phyloP scores from a whole-genome alignment of 2,329 filamentous ascomycete species.

The Fusarium citri region DNA sequence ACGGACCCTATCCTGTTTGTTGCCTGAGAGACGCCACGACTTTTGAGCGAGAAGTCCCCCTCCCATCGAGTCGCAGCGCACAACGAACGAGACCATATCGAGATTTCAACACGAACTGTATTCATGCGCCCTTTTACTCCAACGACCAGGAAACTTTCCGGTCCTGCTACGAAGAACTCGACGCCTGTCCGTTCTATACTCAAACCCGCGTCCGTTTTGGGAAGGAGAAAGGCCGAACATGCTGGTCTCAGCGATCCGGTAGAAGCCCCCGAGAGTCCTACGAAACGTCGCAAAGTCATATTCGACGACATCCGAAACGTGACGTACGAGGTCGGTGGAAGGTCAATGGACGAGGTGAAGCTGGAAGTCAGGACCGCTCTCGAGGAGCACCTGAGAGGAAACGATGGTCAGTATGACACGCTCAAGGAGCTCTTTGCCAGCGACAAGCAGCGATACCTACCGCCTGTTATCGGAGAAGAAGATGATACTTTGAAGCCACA shows the following conservation, averaged over 20 bases:
- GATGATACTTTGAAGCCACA: slow-evolving; percentile 63
- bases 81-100: slow-evolving; percentile 23
- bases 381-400: slow-evolving; percentile 66
- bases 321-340: slow-evolving; percentile 65
- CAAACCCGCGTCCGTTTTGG: slow-evolving; percentile 60
- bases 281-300: slow-evolving; percentile 67
- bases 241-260: slow-evolving; percentile 56
- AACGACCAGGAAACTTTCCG: slow-evolving; percentile 49
- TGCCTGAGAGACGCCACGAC: slow-evolving; percentile 46
- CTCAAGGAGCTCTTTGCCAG: slow-evolving; percentile 69
- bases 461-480: slow-evolving; percentile 56
- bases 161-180: slow-evolving; percentile 49
- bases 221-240: slow-evolving; percentile 59
- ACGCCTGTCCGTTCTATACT: slow-evolving; percentile 66
- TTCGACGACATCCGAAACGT: slow-evolving; percentile 69
- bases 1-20: slow-evolving; percentile 27
- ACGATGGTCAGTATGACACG: slow-evolving; percentile 70
- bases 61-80: slow-evolving; percentile 14
- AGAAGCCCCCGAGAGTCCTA: slow-evolving; percentile 56
- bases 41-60: slow-evolving; percentile 13
- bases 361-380: slow-evolving; percentile 66
- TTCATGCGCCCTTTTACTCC: slow-evolving; percentile 51
- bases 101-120: slow-evolving; percentile 19
- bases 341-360: slow-evolving; percentile 67
- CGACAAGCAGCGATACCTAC: slow-evolving; percentile 57